phyloP scores from a whole-genome alignment of 2,329 filamentous ascomycete genomes.

The Xylariomycetidae sp. region DNA sequence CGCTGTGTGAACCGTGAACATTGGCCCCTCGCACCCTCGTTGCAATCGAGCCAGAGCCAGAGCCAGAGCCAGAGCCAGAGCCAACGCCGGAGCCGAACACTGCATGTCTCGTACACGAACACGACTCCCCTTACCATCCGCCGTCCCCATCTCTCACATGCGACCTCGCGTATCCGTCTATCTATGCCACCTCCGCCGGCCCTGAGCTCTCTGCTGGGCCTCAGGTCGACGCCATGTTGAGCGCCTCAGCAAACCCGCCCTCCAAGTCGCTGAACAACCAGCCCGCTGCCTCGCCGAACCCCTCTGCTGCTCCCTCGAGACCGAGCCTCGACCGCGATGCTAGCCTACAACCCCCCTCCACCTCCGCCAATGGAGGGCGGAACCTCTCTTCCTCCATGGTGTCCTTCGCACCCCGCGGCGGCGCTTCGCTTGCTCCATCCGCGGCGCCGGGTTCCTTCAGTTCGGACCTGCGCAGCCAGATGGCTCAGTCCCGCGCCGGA shows the following conservation, averaged over 20 bases:
- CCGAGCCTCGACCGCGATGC: conserved; percentile 53
- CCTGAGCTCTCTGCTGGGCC: conserved; percentile 21
- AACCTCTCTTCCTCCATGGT: conserved; percentile 47
- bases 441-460: conserved; percentile 81
- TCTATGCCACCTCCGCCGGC: conserved; percentile 17
- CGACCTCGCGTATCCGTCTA: conserved; percentile 1
- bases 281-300: conserved; percentile 30
- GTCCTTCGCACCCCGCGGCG: conserved; percentile 60
- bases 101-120: no score
- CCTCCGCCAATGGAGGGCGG: conserved; percentile 38
- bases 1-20: no score
- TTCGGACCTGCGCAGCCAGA: conserved; percentile 71
- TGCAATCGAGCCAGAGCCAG: no score
- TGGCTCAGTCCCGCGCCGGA: conserved; percentile 59
- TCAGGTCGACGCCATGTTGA: conserved; percentile 40
- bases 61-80: no score
- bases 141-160: no score
- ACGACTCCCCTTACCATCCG: no score
- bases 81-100: no score
- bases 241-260: conserved; percentile 46
- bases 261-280: conserved; percentile 46
- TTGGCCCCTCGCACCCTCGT: no score
- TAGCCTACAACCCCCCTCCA: conserved; percentile 39
- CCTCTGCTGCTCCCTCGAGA: conserved; percentile 29
- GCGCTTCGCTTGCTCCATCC: conserved; percentile 65